Percentiles rank a stretch among this genome's conserved stretches.
These are phyloP conservation scores for Boletus pseudopeckii DNA, from an alignment of 768 basidiomycete genomes.

Conservation along the genomic window DNA sequence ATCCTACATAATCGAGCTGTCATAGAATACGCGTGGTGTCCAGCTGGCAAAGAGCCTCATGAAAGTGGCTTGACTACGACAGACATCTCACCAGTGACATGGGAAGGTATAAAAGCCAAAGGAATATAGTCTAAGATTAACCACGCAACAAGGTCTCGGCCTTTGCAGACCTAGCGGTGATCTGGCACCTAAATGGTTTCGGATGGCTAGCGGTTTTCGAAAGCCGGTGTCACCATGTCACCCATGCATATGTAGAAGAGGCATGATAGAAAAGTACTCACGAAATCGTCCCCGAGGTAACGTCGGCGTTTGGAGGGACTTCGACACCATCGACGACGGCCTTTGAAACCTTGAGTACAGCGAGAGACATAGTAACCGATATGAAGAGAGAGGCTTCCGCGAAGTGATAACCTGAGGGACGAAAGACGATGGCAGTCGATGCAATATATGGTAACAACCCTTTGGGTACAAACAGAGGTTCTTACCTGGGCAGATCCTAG, in stretches of 20 bases:
- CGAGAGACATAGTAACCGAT: slow-evolving; percentile 37
- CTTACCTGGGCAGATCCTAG: slow-evolving; percentile 22
- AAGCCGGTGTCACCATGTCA: not conserved
- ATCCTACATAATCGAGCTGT: too few relatives aligned
- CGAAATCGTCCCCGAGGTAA: slow-evolving; percentile 44
- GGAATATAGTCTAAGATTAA: not conserved
- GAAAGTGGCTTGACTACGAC: too few relatives aligned
- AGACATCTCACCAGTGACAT: too few relatives aligned
- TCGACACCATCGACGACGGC: slow-evolving; percentile 38
- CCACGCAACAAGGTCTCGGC: slow-evolving; percentile 22
- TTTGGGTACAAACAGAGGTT: not conserved
- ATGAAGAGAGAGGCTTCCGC: not conserved
- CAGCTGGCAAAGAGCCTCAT: too few relatives aligned
- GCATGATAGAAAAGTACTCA: slow-evolving; percentile 16
- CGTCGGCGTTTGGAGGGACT: slow-evolving; percentile 42
- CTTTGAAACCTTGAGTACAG: slow-evolving; percentile 43
- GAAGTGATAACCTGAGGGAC: not conserved
- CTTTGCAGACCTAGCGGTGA: slow-evolving; percentile 49
- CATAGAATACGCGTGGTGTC: too few relatives aligned
- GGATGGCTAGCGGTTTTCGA: slow-evolving; percentile 35
- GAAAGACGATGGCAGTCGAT: not conserved
- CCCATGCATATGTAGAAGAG: too few relatives aligned
- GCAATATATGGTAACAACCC: not conserved
- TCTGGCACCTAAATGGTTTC: slow-evolving; percentile 51
- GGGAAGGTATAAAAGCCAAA: too few relatives aligned